Evolutionary conservation across 352 stramenopile genomes (phyloP).

Genomic region (Globisporangium heterothallicum): DNA sequence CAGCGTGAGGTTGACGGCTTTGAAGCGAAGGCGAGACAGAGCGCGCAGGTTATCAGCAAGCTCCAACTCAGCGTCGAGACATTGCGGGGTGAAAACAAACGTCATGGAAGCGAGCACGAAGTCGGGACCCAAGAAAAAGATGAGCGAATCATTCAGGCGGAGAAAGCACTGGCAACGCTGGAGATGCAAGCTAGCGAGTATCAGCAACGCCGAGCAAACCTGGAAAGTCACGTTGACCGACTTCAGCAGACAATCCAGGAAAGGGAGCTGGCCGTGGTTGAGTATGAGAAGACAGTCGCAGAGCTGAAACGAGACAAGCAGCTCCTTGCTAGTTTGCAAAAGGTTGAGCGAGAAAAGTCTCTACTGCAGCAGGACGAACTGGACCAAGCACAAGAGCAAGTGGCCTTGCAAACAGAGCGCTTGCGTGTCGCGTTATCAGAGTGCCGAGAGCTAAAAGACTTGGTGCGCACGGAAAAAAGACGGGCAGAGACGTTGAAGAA

Average conservation of each 20-base stretch:
- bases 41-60: neutral
- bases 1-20: constrained; percentile 3
- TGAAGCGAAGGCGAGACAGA: neutral
- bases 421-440: constrained; percentile 18
- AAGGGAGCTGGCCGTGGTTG: constrained; percentile 20
- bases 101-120: neutral
- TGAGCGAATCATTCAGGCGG: neutral
- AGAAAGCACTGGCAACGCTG: neutral
- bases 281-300: constrained; percentile 24
- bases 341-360: constrained; percentile 24
- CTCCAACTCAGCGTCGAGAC: constrained; percentile 5
- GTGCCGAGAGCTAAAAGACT: constrained; percentile 15
- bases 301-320: constrained; percentile 36
- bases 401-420: constrained; percentile 18
- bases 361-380: constrained; percentile 20
- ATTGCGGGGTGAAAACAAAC: neutral
- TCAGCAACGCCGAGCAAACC: constrained; percentile 1
- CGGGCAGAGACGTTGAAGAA: neutral
- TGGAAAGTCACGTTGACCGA: constrained; percentile 14
- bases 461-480: constrained; percentile 8
- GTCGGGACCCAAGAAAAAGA: neutral
- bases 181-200: neutral
- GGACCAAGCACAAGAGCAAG: constrained; percentile 19
- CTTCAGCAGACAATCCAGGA: constrained; percentile 25
- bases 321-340: constrained; percentile 27